These are phyloP conservation scores for Lantana camara DNA, from an alignment of 257 asterid genomes.

Conservation along the genomic window DNA sequence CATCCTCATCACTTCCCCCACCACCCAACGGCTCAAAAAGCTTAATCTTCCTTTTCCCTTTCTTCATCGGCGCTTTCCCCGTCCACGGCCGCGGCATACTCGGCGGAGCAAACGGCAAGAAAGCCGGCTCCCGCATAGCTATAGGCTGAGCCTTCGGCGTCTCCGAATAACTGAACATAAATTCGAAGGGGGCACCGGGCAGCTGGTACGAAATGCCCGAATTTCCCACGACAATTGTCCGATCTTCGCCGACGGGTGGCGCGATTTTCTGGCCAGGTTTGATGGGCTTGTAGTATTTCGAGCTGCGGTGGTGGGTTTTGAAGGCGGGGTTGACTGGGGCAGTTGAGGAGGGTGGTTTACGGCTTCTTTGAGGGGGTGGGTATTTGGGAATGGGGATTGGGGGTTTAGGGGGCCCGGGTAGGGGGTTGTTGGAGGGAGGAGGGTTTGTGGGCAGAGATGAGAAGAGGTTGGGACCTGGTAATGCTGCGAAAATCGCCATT, in stretches of 20 bases:
- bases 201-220: constrained; percentile 74
- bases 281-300: constrained; percentile 82
- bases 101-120: constrained; percentile 93
- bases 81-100: constrained; percentile 98
- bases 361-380: constrained; percentile 27
- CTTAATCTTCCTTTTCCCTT: constrained; percentile 72
- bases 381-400: constrained; percentile 56
- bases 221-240: constrained; percentile 66
- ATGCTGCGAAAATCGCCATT: constrained; percentile 75
- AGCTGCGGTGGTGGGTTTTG: constrained; percentile 56
- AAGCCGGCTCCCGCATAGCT: constrained; percentile 91
- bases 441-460: constrained; percentile 51
- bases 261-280: constrained; percentile 69
- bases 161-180: constrained; percentile 87
- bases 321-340: constrained; percentile 46
- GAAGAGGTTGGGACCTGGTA: constrained; percentile 65
- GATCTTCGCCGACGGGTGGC: constrained; percentile 47
- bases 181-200: constrained; percentile 98
- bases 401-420: constrained; percentile 30
- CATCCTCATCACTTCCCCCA: constrained; percentile 21
- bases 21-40: constrained; percentile 66
- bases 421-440: constrained; percentile 42
- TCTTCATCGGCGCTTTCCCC: constrained; percentile 92
- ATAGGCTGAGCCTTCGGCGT: constrained; percentile 76
- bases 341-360: constrained; percentile 20